Conservation (phyloP, 2,329 filamentous ascomycete genomes). For the Colletotrichum eremochloae region DNA sequence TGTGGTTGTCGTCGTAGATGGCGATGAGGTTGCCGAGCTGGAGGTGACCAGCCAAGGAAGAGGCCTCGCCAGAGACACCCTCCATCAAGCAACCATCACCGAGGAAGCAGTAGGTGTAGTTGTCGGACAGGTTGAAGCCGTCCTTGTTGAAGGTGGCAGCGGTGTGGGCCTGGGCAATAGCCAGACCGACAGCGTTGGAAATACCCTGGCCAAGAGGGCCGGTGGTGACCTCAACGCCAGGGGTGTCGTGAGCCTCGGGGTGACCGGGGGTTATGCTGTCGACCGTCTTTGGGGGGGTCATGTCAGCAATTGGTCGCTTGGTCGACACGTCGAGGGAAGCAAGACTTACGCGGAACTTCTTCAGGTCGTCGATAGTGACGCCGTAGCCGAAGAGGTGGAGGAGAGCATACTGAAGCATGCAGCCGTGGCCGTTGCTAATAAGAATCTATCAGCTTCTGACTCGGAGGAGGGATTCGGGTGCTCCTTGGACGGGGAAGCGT, state of each 20-base stretch:
- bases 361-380: conserved; percentile 89
- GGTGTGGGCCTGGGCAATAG: conserved; percentile 94
- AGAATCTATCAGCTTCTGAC: conserved; percentile 3
- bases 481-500: background rate
- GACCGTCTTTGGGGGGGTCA: conserved; percentile 55
- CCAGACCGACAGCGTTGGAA: conserved; percentile 96
- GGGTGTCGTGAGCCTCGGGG: conserved; percentile 96
- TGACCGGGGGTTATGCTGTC: conserved; percentile 92
- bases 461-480: background rate
- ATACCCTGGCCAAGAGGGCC: conserved; percentile 98
- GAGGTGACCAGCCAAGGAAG: conserved; percentile 92
- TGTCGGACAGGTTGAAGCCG: conserved; percentile 89
- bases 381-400: conserved; percentile 96
- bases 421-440: conserved; percentile 93
- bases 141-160: conserved; percentile 97
- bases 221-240: conserved; percentile 97
- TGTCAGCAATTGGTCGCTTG: background rate
- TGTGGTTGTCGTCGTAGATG: conserved; percentile 99
- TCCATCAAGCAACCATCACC: conserved; percentile 99
- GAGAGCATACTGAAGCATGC: conserved; percentile 99
- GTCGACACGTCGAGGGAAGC: background rate
- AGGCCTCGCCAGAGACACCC: conserved; percentile 94
- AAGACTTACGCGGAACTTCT: conserved; percentile 89
- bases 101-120: conserved; percentile 97
- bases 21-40: conserved; percentile 97